Evolutionary conservation across 768 basidiomycete species (phyloP).

Genomic region (Asterophora parasitica): DNA sequence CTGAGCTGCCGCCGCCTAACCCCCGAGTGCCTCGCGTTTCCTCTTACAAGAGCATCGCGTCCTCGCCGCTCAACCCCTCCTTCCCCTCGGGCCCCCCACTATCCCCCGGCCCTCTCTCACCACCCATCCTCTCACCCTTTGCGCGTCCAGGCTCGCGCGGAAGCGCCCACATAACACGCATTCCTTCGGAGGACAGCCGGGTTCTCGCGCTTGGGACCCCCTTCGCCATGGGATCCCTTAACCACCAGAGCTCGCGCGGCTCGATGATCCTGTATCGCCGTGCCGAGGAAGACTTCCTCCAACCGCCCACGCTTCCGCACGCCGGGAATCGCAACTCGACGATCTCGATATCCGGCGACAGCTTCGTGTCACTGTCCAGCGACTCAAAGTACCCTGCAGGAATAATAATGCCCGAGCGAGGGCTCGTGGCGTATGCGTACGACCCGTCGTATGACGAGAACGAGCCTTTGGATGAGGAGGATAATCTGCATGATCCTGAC

Average conservation of each 20-base stretch:
- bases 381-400: constrained; percentile 65
- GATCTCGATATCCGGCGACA: constrained; percentile 31
- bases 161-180: constrained; percentile 13
- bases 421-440: constrained; percentile 59
- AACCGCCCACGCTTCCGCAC: constrained; percentile 27
- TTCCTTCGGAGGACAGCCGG: constrained; percentile 20
- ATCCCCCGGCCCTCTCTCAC: constrained; percentile 5
- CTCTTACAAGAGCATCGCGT: constrained; percentile 9
- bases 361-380: constrained; percentile 46
- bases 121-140: constrained; percentile 16
- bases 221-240: not conserved
- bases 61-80: constrained; percentile 17
- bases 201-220: constrained; percentile 10
- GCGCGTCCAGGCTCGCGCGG: constrained; percentile 15
- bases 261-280: constrained; percentile 34
- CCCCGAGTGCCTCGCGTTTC: not conserved
- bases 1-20: not conserved
- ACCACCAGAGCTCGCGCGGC: constrained; percentile 14
- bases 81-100: constrained; percentile 4
- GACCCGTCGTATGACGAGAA: constrained; percentile 44
- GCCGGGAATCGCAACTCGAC: constrained; percentile 24
- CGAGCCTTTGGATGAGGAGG: constrained; percentile 48
- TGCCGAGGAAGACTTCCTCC: constrained; percentile 24
- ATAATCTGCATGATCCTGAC: constrained; percentile 52
- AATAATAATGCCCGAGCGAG: constrained; percentile 20